Evolutionary conservation across 306 rosid genomes (phyloP).

Genomic region (Lablab purpureus): DNA sequence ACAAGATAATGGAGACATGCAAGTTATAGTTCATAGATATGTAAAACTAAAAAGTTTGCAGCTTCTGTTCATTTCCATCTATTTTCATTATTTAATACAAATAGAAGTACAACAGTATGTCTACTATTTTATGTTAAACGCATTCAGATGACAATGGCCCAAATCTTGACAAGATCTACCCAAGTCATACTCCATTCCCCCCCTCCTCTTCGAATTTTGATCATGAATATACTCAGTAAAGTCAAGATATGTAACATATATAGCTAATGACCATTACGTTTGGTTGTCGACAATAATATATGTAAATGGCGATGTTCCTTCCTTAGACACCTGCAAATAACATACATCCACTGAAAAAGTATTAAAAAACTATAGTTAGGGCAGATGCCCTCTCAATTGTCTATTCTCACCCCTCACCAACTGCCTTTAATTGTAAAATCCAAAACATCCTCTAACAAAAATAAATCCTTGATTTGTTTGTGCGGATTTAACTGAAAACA

Average conservation of each 20-base stretch:
- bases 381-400: conserved; percentile 8
- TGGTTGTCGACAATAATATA: conserved; percentile 87
- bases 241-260: conserved; percentile 36
- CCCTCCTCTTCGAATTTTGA: not conserved
- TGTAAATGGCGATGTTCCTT: conserved; percentile 88
- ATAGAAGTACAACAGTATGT: conserved; percentile 7
- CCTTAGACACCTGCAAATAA: conserved; percentile 76
- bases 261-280: conserved; percentile 68
- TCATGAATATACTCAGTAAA: conserved; percentile 26
- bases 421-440: conserved; percentile 27
- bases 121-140: conserved; percentile 32
- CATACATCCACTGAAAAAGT: conserved; percentile 35
- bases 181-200: not conserved
- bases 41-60: conserved; percentile 18
- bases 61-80: conserved; percentile 25
- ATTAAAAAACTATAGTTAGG: conserved; percentile 6
- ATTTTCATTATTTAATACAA: conserved; percentile 7
- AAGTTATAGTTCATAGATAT: conserved; percentile 26
- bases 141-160: conserved; percentile 24
- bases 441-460: not conserved
- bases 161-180: conserved; percentile 37
- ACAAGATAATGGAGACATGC: conserved; percentile 27
- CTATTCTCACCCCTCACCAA: conserved; percentile 23
- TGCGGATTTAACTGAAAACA: conserved; percentile 9
- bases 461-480: not conserved